Evolutionary conservation across 306 rosid species (phyloP), one percentile per base, ranked within the genome.

Genomic region (Oxytropis ochrocephala): DNA sequence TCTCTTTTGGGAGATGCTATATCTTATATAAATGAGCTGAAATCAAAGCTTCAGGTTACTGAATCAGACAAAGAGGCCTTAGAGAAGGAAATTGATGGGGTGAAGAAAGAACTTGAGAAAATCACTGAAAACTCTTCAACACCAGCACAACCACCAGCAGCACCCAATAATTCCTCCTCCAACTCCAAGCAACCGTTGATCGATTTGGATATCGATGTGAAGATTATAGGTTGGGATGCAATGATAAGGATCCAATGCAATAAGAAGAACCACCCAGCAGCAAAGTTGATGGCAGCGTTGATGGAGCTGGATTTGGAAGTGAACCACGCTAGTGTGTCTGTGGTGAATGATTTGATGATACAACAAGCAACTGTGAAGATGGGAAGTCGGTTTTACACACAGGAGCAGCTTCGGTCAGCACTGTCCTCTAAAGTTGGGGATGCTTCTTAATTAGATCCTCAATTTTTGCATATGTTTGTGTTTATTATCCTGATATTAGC

Each of bases 331-430:
- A 94, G 96, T 19, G 90, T 91, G 7, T 91, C 97, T 0, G 97
- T 94, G 19, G 95, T 95, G 12, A 95, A 91, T 11, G 97, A 95
- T 74, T 61, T 89, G 79, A 95, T 89, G 96, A 95, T 95, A 69
- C 99, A 89, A 64, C 97, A 95, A 62, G 96, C 99, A 5, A 95
- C 96, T 0, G 99, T 91, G 73, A 95, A 84, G 79, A 91, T 91
- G 99, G 97, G 94, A 0, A 82, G 92, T 62, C 77, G 95, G 11
- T 81, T 85, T 64, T 91, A 84, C 88, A 89, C 96, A 16, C 97
- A 85, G 83, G 99, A 91, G 17, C 96, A 95, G 91, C 95, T 91
- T 53, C 75, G 87, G 58, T 49, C 67, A 62, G 97, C 91, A 6
- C 52, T 95, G 10, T 80, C 82, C 1, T 71, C 96, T 61, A 87